These are phyloP conservation scores for Paxillus rubicundulus DNA, from an alignment of 768 basidiomycete genomes.

Conservation along the genomic window DNA sequence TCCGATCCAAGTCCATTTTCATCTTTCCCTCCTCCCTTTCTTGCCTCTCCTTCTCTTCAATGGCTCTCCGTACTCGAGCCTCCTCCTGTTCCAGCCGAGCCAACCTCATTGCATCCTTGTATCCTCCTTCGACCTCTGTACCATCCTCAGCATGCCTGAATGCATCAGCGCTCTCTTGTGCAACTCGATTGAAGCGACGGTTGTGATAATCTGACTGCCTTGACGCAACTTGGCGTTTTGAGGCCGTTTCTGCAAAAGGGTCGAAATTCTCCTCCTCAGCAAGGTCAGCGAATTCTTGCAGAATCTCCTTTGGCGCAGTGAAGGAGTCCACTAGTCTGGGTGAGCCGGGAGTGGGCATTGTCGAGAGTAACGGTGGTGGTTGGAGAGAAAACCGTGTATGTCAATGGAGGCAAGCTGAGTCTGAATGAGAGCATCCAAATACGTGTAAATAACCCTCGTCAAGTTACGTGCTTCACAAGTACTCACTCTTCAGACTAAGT, in stretches of 20 bases:
- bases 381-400: constrained; percentile 10
- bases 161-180: constrained; percentile 77
- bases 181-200: constrained; percentile 82
- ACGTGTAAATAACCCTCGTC: constrained; percentile 18
- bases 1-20: constrained; percentile 90
- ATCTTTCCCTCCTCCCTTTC: constrained; percentile 67
- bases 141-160: constrained; percentile 69
- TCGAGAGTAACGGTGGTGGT: constrained; percentile 16
- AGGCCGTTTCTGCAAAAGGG: constrained; percentile 90
- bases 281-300: constrained; percentile 90
- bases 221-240: constrained; percentile 88
- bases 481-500: too few species aligned
- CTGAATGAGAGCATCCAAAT: constrained; percentile 30
- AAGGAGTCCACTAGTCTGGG: constrained; percentile 85
- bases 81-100: constrained; percentile 93
- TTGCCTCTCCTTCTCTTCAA: constrained; percentile 84
- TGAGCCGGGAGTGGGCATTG: constrained; percentile 57
- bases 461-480: too few species aligned
- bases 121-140: constrained; percentile 75
- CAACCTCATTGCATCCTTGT: constrained; percentile 95
- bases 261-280: constrained; percentile 93
- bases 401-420: constrained; percentile 22
- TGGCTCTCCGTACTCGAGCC: constrained; percentile 72
- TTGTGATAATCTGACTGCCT: constrained; percentile 95
- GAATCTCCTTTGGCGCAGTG: constrained; percentile 89